These are phyloP conservation scores for Apophysomyces variabilis DNA, from an alignment of 371 early-diverging fungal genomes.

Conservation along the genomic window DNA sequence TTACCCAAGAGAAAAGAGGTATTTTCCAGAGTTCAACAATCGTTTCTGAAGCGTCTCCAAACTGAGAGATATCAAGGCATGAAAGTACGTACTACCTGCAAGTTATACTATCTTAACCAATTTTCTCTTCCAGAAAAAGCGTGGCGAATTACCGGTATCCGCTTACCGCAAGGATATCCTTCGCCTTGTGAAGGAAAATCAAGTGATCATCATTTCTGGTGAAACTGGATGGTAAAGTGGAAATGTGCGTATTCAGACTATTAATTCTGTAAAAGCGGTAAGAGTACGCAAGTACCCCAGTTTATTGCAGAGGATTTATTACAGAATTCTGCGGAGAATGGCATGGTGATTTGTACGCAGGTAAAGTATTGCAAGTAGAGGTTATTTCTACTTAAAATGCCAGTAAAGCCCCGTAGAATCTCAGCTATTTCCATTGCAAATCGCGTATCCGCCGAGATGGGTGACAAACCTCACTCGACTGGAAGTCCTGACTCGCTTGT, in stretches of 20 bases:
- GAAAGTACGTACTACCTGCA: constrained; percentile 21
- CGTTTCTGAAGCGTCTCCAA: constrained; percentile 32
- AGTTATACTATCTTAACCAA: neutral
- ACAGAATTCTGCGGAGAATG: constrained; percentile 23
- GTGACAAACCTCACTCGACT: constrained; percentile 55
- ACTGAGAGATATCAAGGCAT: constrained; percentile 42
- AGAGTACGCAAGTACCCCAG: constrained; percentile 93
- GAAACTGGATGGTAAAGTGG: constrained; percentile 80
- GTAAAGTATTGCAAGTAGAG: constrained; percentile 29
- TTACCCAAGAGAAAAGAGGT: constrained; percentile 4
- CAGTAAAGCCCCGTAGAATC: constrained; percentile 82
- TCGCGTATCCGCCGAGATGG: constrained; percentile 86
- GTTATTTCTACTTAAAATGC: neutral
- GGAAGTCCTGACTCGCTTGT: constrained; percentile 65
- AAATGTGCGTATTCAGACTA: neutral
- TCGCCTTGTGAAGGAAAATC: constrained; percentile 53
- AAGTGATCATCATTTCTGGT: constrained; percentile 83
- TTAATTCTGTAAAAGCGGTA: constrained; percentile 61
- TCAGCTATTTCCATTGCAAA: constrained; percentile 93
- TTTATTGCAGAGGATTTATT: constrained; percentile 76
- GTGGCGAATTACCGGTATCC: constrained; percentile 66
- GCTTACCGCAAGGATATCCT: constrained; percentile 63
- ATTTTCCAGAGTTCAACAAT: constrained; percentile 19
- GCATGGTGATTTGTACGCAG: constrained; percentile 88
- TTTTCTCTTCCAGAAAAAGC: constrained; percentile 26